Percentiles rank a stretch among this genome's conserved stretches.
phyloP scores from a whole-genome alignment of 306 rosid species.

The Erythrophleum fordii region DNA sequence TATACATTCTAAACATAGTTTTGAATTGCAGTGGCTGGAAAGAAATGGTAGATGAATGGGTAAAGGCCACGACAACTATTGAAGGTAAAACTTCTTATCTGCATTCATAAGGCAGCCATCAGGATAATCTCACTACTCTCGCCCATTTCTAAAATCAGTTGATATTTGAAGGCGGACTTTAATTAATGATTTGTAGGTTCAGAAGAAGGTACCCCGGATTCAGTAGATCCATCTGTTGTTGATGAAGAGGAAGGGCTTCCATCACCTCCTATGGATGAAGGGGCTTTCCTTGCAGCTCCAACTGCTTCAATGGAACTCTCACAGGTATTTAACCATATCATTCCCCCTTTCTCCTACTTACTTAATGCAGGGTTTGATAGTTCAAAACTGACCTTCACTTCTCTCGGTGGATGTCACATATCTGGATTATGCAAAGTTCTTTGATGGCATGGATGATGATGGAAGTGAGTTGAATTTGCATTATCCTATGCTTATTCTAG shows the following conservation, averaged over 20 bases:
- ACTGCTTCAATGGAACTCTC: constrained; percentile 81
- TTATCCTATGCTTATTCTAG: constrained; percentile 47
- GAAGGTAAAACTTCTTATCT: constrained; percentile 46
- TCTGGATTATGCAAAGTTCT: constrained; percentile 65
- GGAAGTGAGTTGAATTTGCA: constrained; percentile 84
- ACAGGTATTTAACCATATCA: constrained; percentile 52
- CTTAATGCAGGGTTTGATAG: constrained; percentile 19
- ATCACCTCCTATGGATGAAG: constrained; percentile 91
- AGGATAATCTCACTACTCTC: background rate
- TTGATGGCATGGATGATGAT: constrained; percentile 94
- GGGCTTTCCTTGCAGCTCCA: constrained; percentile 67
- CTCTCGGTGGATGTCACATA: constrained; percentile 41
- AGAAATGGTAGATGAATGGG: constrained; percentile 83
- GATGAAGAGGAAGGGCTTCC: constrained; percentile 92
- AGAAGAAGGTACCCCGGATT: constrained; percentile 79
- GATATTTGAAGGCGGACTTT: constrained; percentile 19
- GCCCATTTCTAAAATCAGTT: background rate
- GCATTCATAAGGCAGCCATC: background rate
- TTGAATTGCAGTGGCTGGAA: constrained; percentile 74
- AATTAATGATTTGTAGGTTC: constrained; percentile 42
- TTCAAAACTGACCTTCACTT: constrained; percentile 52
- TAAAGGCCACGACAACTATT: constrained; percentile 50
- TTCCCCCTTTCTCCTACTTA: constrained; percentile 2
- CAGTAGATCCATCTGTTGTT: constrained; percentile 62
- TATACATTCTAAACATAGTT: constrained; percentile 35